phyloP scores from a whole-genome alignment of 495 filamentous ascomycete genomes.

The Astrothelium subdiscretum region DNA sequence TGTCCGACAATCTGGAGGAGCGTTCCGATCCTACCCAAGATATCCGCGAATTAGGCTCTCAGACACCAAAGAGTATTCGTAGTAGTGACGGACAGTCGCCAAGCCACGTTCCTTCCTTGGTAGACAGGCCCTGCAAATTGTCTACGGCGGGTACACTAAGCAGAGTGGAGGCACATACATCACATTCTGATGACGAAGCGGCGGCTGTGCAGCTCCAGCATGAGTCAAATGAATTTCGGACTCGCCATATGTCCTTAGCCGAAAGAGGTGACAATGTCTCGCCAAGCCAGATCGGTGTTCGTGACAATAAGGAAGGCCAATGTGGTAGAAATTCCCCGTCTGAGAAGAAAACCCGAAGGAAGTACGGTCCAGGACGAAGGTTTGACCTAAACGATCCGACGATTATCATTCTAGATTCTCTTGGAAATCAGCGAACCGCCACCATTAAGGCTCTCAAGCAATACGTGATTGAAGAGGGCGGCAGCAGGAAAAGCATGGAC shows the following conservation, averaged over 20 bases:
- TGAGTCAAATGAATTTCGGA: not conserved
- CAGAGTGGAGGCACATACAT: not conserved
- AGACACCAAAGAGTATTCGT: not conserved
- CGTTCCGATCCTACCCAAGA: not conserved
- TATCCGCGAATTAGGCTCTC: not conserved
- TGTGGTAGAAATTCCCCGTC: slow-evolving; percentile 5
- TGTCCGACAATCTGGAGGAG: not conserved
- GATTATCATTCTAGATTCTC: slow-evolving; percentile 85
- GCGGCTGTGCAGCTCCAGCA: not conserved
- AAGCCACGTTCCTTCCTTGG: not conserved
- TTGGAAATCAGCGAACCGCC: slow-evolving; percentile 47
- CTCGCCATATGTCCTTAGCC: not conserved
- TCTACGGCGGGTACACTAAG: not conserved
- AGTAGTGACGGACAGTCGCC: not conserved
- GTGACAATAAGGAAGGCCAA: slow-evolving; percentile 2
- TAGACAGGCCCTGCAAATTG: not conserved
- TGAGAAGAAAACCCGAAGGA: not conserved
- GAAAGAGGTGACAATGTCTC: not conserved
- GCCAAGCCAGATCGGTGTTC: not conserved
- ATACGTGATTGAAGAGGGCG: slow-evolving; percentile 64
- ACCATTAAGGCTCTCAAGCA: slow-evolving; percentile 58
- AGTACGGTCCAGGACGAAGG: slow-evolving; percentile 7
- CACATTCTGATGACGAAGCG: not conserved
- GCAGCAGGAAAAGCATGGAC: slow-evolving; percentile 52
- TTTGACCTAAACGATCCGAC: slow-evolving; percentile 33